Conservation (phyloP, 176 grass and related monocot species). For the Eragrostis nindensis region DNA sequence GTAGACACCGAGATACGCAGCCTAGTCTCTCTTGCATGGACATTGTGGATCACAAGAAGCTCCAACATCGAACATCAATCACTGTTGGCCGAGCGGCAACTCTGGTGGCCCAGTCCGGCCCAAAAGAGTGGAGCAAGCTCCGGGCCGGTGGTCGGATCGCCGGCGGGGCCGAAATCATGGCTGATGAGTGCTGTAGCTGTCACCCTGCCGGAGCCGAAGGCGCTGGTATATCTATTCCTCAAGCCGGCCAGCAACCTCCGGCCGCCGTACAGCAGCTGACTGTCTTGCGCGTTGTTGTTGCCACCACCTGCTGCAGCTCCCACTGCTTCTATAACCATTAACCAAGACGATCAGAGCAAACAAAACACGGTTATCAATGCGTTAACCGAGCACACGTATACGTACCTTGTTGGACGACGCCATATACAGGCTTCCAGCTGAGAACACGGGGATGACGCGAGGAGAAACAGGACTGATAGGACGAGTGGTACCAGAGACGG, state of each 20-base stretch:
- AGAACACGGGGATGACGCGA: background rate
- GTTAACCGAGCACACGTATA: background rate
- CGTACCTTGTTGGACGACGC: background rate
- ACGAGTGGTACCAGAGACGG: background rate
- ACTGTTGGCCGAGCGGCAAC: too few relatives aligned
- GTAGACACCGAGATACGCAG: too few relatives aligned
- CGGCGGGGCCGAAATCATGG: background rate
- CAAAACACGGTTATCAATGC: too few relatives aligned
- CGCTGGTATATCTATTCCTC: background rate
- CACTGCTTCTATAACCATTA: background rate
- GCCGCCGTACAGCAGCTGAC: background rate
- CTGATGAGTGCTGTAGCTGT: too few relatives aligned
- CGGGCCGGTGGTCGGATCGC: background rate
- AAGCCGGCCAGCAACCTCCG: background rate
- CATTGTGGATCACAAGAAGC: too few relatives aligned
- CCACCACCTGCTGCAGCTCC: background rate
- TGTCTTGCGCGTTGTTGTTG: background rate
- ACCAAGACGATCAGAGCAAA: background rate
- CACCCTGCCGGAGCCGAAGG: background rate
- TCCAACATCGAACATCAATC: too few relatives aligned
- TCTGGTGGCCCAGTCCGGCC: too few relatives aligned
- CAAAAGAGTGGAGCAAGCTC: too few relatives aligned
- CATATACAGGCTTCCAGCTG: background rate
- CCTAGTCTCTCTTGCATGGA: too few relatives aligned
- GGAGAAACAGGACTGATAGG: background rate